Conservation (phyloP, 164 flowering plant species). For the Chimonanthus praecox region DNA sequence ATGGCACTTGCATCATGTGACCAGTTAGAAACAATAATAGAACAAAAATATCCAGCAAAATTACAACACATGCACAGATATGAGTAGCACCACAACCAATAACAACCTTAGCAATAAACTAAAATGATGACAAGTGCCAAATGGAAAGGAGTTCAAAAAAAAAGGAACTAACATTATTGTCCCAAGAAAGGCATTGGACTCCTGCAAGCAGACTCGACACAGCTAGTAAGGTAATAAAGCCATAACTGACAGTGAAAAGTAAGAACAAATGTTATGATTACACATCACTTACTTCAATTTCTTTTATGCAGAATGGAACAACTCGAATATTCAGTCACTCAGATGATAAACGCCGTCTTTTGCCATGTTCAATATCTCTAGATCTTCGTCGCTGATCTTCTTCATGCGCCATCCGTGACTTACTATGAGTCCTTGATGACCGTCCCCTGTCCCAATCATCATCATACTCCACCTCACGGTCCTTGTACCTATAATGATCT, state of each 20-base stretch:
- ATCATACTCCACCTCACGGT: constrained; percentile 57
- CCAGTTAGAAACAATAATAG: background rate
- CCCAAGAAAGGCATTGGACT: background rate
- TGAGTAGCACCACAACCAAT: background rate
- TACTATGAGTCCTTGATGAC: constrained; percentile 67
- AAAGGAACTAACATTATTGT: background rate
- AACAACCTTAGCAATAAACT: background rate
- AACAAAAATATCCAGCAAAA: no score
- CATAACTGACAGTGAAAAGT: background rate
- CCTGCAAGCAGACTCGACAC: constrained; percentile 3
- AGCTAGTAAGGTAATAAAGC: background rate
- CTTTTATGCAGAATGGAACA: background rate
- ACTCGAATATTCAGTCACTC: constrained; percentile 2
- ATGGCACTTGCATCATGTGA: background rate
- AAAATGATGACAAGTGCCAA: background rate
- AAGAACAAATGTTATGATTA: background rate
- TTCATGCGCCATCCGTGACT: constrained; percentile 54
- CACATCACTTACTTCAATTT: background rate
- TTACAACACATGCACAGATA: background rate
- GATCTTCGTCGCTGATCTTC: constrained; percentile 69
- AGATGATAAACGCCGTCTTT: constrained; percentile 31
- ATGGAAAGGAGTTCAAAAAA: background rate
- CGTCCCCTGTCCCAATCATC: constrained; percentile 74
- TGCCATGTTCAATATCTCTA: constrained; percentile 77
- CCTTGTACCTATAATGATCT: constrained; percentile 59